phyloP scores from a whole-genome alignment of 768 basidiomycete genomes.

The Pilatotrama ljubarskyi region DNA sequence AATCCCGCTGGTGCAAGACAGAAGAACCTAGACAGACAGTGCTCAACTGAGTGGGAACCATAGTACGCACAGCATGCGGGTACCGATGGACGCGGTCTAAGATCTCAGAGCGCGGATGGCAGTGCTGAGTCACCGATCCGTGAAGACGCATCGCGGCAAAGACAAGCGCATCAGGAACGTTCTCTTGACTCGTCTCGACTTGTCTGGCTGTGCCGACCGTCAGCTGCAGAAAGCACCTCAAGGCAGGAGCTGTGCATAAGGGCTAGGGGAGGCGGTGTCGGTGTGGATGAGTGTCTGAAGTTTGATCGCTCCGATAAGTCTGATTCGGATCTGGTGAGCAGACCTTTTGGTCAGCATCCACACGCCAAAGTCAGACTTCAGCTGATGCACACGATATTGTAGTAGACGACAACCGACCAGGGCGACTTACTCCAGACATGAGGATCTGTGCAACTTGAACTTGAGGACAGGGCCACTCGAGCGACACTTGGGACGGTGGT shows the following conservation, averaged over 20 bases:
- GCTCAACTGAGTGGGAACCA: not conserved
- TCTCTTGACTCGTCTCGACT: slow-evolving; percentile 7
- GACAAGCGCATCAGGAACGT: slow-evolving; percentile 1
- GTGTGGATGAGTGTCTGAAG: not conserved
- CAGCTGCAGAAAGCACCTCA: not conserved
- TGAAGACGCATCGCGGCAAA: not conserved
- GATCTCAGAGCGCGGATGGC: not conserved
- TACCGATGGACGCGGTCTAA: slow-evolving; percentile 4
- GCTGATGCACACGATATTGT: too few relatives aligned
- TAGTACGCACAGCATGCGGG: slow-evolving; percentile 8
- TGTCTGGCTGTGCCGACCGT: not conserved
- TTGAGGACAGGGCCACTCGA: not conserved
- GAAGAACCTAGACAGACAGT: not conserved
- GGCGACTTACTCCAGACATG: too few relatives aligned
- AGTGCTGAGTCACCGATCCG: slow-evolving; percentile 9
- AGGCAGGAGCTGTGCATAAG: slow-evolving; percentile 1
- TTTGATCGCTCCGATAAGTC: not conserved
- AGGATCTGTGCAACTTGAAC: too few relatives aligned
- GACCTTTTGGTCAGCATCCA: not conserved
- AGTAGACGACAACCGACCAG: too few relatives aligned
- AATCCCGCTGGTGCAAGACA: not conserved
- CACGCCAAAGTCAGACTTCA: too few relatives aligned
- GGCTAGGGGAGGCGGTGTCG: not conserved
- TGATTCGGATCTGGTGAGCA: not conserved
- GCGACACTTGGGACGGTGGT: too few relatives aligned